Conservation (phyloP, 176 grass and related monocot genomes). For the Thalia dealbata region DNA sequence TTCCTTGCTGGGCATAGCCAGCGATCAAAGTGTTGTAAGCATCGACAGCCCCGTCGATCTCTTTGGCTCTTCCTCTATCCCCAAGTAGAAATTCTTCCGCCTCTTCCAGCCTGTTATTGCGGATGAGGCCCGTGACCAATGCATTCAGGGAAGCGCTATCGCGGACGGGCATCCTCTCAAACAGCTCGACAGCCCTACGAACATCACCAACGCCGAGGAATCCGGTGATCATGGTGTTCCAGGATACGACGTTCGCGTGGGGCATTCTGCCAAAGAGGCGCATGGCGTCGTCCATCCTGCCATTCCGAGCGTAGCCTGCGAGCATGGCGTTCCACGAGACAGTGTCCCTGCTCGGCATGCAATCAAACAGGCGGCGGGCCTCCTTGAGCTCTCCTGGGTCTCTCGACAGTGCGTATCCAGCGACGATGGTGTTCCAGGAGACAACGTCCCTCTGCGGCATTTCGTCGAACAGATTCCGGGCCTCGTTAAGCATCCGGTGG, state of each 20-base stretch:
- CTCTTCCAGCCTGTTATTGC: conserved; percentile 30
- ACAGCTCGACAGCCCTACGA: conserved; percentile 34
- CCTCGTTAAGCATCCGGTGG: conserved; percentile 18
- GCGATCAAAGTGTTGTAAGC: conserved; percentile 61
- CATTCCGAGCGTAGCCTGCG: conserved; percentile 28
- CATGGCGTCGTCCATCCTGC: conserved; percentile 38
- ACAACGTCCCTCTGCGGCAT: conserved; percentile 45
- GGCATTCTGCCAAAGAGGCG: conserved; percentile 45
- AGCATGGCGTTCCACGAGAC: conserved; percentile 66
- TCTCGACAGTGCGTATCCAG: conserved; percentile 24
- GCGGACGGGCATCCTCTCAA: conserved; percentile 38
- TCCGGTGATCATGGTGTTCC: conserved; percentile 56
- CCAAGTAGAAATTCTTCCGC: conserved; percentile 39
- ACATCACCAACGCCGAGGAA: conserved; percentile 35
- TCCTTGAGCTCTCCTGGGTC: conserved; percentile 26
- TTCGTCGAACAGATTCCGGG: conserved; percentile 31
- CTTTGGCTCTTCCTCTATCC: conserved; percentile 1
- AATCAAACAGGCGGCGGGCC: conserved; percentile 42
- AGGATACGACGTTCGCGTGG: conserved; percentile 27
- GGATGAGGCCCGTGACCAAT: conserved; percentile 36
- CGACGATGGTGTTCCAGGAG: conserved; percentile 57
- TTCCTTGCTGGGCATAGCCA: conserved; percentile 48
- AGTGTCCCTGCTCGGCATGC: conserved; percentile 38
- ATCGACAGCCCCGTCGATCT: conserved; percentile 35
- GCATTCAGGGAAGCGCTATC: conserved; percentile 31